Percentiles rank a stretch among this genome's conserved stretches.
Conservation (phyloP, 1,284 basidiomycete genomes). For the Ustilago shanxiensis region DNA sequence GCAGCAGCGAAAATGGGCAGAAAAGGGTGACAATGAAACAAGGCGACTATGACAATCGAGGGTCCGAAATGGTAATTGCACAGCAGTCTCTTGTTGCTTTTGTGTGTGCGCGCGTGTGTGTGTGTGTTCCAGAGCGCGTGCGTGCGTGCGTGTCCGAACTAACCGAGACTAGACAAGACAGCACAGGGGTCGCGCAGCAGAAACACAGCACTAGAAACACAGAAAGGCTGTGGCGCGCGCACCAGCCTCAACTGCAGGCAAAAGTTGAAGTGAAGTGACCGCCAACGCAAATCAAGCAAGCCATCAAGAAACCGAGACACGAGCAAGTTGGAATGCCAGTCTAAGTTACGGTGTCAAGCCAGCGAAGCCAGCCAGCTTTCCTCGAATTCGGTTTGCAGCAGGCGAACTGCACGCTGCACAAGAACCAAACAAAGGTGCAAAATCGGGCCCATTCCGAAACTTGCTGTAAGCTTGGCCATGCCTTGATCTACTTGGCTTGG, state of each 20-base stretch:
- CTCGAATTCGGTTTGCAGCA: slow-evolving; percentile 2
- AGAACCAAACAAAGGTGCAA: background rate
- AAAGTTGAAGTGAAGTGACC: too few relatives aligned
- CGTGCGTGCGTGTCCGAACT: slow-evolving; percentile 4
- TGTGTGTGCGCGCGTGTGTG: background rate
- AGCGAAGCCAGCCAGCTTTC: too few relatives aligned
- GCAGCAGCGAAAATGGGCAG: background rate
- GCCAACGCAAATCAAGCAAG: background rate
- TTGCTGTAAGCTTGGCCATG: background rate
- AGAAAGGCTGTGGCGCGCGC: slow-evolving; percentile 2
- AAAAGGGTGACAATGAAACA: slow-evolving; percentile 2
- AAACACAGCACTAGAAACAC: background rate
- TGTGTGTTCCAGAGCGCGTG: slow-evolving; percentile 3
- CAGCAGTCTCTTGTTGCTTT: background rate
- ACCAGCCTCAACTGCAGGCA: too few relatives aligned
- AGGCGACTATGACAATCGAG: background rate
- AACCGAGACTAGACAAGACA: background rate
- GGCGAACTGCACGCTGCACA: background rate
- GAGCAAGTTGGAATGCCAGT: background rate
- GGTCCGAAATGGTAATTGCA: background rate
- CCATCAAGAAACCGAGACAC: background rate
- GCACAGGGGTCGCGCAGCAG: slow-evolving; percentile 19
- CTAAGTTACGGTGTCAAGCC: too few relatives aligned
- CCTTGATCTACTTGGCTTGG: too few relatives aligned
- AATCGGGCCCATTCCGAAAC: background rate